These are phyloP conservation scores for Castanea sativa DNA, from an alignment of 306 rosid genomes.

Conservation along the genomic window DNA sequence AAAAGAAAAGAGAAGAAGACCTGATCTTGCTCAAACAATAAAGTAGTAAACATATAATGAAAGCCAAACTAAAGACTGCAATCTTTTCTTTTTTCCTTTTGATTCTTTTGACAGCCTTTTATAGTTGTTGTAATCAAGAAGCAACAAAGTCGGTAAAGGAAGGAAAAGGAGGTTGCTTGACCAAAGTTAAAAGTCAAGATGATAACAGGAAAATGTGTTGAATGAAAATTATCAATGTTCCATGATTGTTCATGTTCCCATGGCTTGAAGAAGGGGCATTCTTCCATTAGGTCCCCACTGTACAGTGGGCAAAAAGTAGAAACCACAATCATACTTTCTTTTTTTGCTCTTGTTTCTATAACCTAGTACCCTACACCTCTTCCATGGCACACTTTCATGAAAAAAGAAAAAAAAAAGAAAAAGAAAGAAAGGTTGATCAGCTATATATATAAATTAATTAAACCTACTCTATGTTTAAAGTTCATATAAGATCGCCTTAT, in stretches of 20 bases:
- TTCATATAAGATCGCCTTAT: too few species aligned
- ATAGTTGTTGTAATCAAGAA: background rate
- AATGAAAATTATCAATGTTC: constrained; percentile 21
- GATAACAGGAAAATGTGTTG: constrained; percentile 6
- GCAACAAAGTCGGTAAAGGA: constrained; percentile 1
- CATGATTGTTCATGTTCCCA: constrained; percentile 41
- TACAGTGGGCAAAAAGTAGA: background rate
- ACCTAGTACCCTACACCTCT: background rate
- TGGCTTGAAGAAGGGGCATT: constrained; percentile 48
- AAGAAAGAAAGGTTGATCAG: too few species aligned
- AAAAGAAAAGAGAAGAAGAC: background rate
- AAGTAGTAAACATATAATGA: background rate
- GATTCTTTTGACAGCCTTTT: background rate
- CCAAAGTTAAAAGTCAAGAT: constrained; percentile 2
- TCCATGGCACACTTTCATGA: background rate
- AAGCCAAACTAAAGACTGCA: background rate
- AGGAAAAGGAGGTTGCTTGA: background rate
- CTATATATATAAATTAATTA: too few species aligned
- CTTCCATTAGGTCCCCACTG: background rate
- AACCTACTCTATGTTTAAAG: too few species aligned
- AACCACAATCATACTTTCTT: background rate
- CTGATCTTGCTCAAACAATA: background rate
- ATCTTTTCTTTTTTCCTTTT: background rate
- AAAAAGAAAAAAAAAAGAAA: background rate
- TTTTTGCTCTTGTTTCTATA: background rate